These are phyloP conservation scores for Tricholoma hemisulphureum DNA, from an alignment of 768 basidiomycete species.

Conservation along the genomic window DNA sequence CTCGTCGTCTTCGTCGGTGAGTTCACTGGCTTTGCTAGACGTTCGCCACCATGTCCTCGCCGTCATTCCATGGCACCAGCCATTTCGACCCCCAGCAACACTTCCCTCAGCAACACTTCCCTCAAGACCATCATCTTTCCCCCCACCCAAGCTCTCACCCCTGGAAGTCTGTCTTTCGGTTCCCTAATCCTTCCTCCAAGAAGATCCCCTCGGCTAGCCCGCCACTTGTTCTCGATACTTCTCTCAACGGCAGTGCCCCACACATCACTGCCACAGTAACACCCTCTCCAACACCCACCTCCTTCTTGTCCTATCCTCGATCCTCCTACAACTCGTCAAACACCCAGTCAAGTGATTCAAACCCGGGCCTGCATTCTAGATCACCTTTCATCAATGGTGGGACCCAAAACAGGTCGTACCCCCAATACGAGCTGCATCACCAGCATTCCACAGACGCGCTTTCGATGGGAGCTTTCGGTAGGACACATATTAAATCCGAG, in stretches of 20 bases:
- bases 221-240: constrained; percentile 52
- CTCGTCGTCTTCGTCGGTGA: background rate
- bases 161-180: constrained; percentile 78
- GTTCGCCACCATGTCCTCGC: background rate
- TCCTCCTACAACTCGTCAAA: constrained; percentile 80
- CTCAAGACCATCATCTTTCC: constrained; percentile 13
- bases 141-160: constrained; percentile 32
- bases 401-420: constrained; percentile 28
- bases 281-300: constrained; percentile 52
- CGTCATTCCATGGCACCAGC: constrained; percentile 20
- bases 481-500: constrained; percentile 46
- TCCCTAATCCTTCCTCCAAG: constrained; percentile 62
- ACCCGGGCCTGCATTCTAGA: constrained; percentile 32
- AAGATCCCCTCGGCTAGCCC: constrained; percentile 46
- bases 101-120: constrained; percentile 17
- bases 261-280: constrained; percentile 45
- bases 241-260: constrained; percentile 31
- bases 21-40: constrained; percentile 3
- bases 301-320: constrained; percentile 59
- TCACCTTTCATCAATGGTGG: constrained; percentile 23
- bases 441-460: constrained; percentile 41
- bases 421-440: constrained; percentile 27
- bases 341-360: constrained; percentile 73
- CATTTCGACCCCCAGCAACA: constrained; percentile 18
- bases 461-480: constrained; percentile 32